These are phyloP conservation scores for Albizia julibrissin DNA, from an alignment of 306 rosid genomes.

Conservation along the genomic window DNA sequence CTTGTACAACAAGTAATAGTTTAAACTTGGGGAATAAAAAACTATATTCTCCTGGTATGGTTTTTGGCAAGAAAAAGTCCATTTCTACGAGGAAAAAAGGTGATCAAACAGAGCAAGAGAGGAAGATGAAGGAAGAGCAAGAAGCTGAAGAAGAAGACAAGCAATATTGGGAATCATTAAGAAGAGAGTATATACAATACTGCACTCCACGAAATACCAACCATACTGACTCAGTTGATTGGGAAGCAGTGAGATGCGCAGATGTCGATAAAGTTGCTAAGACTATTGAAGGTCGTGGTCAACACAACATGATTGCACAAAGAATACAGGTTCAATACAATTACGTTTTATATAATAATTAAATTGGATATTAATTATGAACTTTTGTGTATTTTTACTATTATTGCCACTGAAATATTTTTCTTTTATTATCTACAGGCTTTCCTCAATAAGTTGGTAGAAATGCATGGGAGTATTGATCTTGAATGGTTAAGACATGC, in stretches of 20 bases:
- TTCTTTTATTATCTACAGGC: conserved; percentile 39
- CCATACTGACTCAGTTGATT: conserved; percentile 55
- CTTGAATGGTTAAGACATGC: conserved; percentile 78
- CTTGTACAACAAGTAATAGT: neutral
- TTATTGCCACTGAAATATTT: neutral
- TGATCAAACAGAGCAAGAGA: conserved; percentile 22
- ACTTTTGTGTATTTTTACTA: neutral
- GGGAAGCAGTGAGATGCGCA: conserved; percentile 69
- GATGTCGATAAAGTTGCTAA: conserved; percentile 35
- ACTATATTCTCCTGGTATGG: neutral
- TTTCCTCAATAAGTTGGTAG: conserved; percentile 43
- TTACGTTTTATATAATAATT: neutral
- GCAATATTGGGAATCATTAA: conserved; percentile 50
- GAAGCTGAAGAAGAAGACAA: conserved; percentile 21
- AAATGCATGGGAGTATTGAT: conserved; percentile 45
- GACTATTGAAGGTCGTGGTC: conserved; percentile 64
- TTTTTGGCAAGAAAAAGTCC: neutral
- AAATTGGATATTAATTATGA: neutral
- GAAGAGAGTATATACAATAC: conserved; percentile 11
- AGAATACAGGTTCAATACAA: conserved; percentile 50
- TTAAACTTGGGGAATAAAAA: neutral
- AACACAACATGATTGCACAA: conserved; percentile 47
- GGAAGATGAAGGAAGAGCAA: conserved; percentile 1
- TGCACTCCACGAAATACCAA: conserved; percentile 15
- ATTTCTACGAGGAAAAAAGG: neutral